Percentiles rank a stretch among this genome's conserved stretches.
phyloP scores from a whole-genome alignment of 2,329 filamentous ascomycete genomes.

The Ophiostoma montium region DNA sequence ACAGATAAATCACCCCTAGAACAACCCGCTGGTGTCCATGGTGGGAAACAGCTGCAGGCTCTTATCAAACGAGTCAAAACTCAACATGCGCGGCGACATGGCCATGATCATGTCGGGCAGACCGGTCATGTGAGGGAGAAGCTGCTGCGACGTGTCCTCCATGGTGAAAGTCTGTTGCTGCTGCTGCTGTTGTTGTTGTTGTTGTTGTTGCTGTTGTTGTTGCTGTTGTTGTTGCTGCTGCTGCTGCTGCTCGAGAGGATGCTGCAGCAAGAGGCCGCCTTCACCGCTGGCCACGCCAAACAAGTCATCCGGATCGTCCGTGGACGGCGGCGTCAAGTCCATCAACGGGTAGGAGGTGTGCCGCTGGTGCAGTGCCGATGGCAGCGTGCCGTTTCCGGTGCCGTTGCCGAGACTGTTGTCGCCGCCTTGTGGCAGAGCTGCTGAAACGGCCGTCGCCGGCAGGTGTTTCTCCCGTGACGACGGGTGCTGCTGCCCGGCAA shows the following conservation, averaged over 20 bases:
- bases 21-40: slow-evolving; percentile 11
- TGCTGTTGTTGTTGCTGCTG: not conserved
- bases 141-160: slow-evolving; percentile 2
- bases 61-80: slow-evolving; percentile 14
- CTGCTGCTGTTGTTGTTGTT: not conserved
- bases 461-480: not conserved
- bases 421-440: not conserved
- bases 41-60: slow-evolving; percentile 15
- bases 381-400: too few species aligned
- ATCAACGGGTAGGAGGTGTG: slow-evolving; percentile 3
- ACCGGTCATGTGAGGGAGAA: slow-evolving; percentile 9
- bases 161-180: not conserved
- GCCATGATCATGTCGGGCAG: slow-evolving; percentile 12
- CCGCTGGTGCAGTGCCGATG: not conserved
- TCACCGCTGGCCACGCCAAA: not conserved
- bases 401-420: not conserved
- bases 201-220: not conserved
- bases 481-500: not conserved
- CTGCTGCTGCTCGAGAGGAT: not conserved
- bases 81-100: slow-evolving; percentile 14
- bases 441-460: not conserved
- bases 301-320: slow-evolving; percentile 4
- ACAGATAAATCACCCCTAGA: not conserved
- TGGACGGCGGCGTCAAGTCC: slow-evolving; percentile 5
- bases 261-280: not conserved